phyloP scores from a whole-genome alignment of 345 rosid species.

The Lepidium didymum region DNA sequence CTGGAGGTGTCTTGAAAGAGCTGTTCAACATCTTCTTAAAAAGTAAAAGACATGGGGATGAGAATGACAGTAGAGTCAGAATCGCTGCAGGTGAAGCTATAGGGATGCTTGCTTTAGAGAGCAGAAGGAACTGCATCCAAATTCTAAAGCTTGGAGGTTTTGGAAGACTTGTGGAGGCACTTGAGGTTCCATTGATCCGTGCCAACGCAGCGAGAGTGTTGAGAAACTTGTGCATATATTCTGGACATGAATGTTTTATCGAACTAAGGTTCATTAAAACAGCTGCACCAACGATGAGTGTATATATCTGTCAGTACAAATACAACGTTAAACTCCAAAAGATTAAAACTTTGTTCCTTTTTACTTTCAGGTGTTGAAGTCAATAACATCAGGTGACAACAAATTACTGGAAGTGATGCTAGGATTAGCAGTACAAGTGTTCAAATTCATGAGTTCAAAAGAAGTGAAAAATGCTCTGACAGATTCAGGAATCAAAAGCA shows the following conservation, averaged over 20 bases:
- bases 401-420: slow-evolving; percentile 87
- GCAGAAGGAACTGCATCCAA: slow-evolving; percentile 58
- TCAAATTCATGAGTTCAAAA: slow-evolving; percentile 48
- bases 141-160: slow-evolving; percentile 47
- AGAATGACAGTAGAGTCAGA: slow-evolving; percentile 36
- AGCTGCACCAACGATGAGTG: slow-evolving; percentile 64
- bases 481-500: slow-evolving; percentile 40
- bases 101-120: slow-evolving; percentile 75
- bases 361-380: slow-evolving; percentile 57
- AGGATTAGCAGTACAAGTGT: slow-evolving; percentile 54
- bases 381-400: slow-evolving; percentile 45
- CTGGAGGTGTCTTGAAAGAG: slow-evolving; percentile 83
- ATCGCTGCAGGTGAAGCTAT: slow-evolving; percentile 81
- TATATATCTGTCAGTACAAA: not conserved
- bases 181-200: slow-evolving; percentile 47
- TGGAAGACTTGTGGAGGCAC: slow-evolving; percentile 44
- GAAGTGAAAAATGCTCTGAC: slow-evolving; percentile 43
- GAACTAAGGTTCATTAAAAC: slow-evolving; percentile 37
- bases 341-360: not conserved
- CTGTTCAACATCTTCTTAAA: slow-evolving; percentile 64
- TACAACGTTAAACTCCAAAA: not conserved
- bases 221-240: slow-evolving; percentile 55
- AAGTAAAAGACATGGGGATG: slow-evolving; percentile 26
- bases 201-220: slow-evolving; percentile 72
- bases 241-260: slow-evolving; percentile 43